Conservation (phyloP, 306 rosid species). For the Inga laurina region DNA sequence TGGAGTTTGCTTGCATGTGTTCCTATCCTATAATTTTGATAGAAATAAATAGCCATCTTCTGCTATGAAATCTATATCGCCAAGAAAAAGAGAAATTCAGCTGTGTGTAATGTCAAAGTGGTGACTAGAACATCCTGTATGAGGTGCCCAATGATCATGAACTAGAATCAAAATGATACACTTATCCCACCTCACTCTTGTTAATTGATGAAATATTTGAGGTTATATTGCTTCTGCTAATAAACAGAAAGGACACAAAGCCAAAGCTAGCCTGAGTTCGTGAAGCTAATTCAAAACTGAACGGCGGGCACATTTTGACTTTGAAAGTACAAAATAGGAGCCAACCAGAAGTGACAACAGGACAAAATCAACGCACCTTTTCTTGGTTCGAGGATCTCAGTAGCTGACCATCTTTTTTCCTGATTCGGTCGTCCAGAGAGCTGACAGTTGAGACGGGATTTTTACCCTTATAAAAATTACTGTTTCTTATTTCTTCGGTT, state of each 20-base stretch:
- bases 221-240: neutral
- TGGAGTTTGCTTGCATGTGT: neutral
- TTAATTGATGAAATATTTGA: neutral
- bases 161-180: neutral
- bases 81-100: neutral
- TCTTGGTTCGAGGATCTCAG: too few relatives aligned
- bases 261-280: neutral
- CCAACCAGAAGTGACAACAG: too few relatives aligned
- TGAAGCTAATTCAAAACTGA: neutral
- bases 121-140: neutral
- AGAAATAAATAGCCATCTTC: neutral
- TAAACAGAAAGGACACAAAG: neutral
- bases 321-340: neutral
- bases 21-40: neutral
- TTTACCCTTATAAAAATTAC: too few relatives aligned
- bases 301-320: neutral
- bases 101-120: neutral
- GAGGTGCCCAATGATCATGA: neutral
- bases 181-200: neutral
- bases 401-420: too few relatives aligned
- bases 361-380: too few relatives aligned
- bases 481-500: too few relatives aligned
- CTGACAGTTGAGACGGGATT: too few relatives aligned
- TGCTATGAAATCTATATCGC: neutral
- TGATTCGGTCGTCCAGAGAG: too few relatives aligned